Percentiles rank a stretch among this genome's conserved stretches.
Evolutionary conservation across 73 alveolate species (phyloP).

Genomic region (Paramecium caudatum): DNA sequence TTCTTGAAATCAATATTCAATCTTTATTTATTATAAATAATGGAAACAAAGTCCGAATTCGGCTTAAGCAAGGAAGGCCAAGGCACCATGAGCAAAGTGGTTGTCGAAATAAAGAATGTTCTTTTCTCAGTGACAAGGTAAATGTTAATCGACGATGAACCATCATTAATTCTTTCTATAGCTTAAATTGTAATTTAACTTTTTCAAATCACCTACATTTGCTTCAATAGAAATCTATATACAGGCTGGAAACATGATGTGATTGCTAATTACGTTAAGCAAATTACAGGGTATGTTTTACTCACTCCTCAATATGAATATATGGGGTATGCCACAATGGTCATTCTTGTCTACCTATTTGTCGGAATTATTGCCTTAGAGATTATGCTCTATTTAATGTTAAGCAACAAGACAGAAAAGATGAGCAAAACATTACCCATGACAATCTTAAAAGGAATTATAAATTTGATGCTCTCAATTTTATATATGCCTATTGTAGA

Average conservation of each 20-base stretch:
- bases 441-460: slow-evolving; percentile 14
- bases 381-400: background rate
- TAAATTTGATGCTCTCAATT: slow-evolving; percentile 45
- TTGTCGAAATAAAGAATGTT: slow-evolving; percentile 35
- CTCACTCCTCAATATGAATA: slow-evolving; percentile 2
- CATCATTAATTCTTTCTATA: background rate
- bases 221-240: slow-evolving; percentile 50
- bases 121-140: slow-evolving; percentile 24
- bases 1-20: too few relatives aligned
- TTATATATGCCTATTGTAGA: slow-evolving; percentile 64
- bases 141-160: slow-evolving; percentile 57
- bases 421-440: background rate
- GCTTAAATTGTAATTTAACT: background rate
- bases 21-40: background rate
- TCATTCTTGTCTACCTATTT: slow-evolving; percentile 15
- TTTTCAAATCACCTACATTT: slow-evolving; percentile 7
- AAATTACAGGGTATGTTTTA: slow-evolving; percentile 44
- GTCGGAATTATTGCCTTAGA: slow-evolving; percentile 37
- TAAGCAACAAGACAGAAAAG: background rate
- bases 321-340: slow-evolving; percentile 29
- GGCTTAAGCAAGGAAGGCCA: background rate
- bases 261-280: background rate
- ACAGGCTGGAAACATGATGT: slow-evolving; percentile 45
- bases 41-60: slow-evolving; percentile 39
- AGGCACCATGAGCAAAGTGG: slow-evolving; percentile 34